Evolutionary conservation across 106 monocot genomes (phyloP).

Genomic region (Dioscorea dumetorum): DNA sequence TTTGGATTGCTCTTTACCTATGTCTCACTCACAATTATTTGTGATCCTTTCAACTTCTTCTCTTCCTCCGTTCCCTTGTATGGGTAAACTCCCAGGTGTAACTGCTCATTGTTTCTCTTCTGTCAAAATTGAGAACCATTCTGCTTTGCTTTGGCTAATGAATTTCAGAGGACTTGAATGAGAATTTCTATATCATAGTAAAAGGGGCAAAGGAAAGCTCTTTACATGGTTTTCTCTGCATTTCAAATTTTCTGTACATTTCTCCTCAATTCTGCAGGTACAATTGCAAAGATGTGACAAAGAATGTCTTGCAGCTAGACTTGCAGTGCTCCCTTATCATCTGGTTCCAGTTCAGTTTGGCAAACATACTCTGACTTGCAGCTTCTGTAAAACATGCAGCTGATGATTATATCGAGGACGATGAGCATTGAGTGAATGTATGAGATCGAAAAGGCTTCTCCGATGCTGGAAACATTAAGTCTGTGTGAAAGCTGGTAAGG

Average conservation of each 20-base stretch:
- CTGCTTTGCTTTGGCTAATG: too few species aligned
- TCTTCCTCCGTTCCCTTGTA: too few species aligned
- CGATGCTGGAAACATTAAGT: constrained; percentile 16
- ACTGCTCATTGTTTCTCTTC: too few species aligned
- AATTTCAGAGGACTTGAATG: too few species aligned
- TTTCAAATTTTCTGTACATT: constrained; percentile 2
- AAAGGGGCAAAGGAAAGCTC: too few species aligned
- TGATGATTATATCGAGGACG: constrained; percentile 57
- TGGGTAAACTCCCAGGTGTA: too few species aligned
- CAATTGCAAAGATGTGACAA: not conserved
- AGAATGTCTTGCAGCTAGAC: not conserved
- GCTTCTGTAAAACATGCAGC: constrained; percentile 62
- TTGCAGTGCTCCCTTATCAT: constrained; percentile 7
- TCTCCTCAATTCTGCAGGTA: not conserved
- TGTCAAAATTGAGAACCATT: too few species aligned
- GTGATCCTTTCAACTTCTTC: too few species aligned
- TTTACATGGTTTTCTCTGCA: too few species aligned
- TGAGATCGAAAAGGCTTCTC: constrained; percentile 42
- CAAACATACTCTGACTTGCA: constrained; percentile 19
- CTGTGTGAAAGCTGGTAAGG: constrained; percentile 3
- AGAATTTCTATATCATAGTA: too few species aligned
- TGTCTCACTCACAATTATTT: too few species aligned
- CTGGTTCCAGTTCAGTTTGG: not conserved
- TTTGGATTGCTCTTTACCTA: too few species aligned
- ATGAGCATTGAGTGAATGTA: constrained; percentile 62